phyloP scores from a whole-genome alignment of 2,329 filamentous ascomycete genomes.

The Bipolaris zeicola region DNA sequence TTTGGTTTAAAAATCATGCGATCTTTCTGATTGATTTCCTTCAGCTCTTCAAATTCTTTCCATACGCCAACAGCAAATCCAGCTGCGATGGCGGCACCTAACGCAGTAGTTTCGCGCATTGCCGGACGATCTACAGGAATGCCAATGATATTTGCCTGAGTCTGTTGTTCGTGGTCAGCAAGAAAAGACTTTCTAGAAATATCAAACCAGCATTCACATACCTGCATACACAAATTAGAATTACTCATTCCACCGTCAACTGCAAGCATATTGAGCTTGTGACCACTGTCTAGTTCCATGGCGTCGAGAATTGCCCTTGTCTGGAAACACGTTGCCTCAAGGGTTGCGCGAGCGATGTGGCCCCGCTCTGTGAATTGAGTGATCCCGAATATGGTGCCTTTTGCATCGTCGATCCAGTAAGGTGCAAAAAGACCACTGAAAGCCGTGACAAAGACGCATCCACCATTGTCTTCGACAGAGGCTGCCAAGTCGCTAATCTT shows the following conservation, averaged over 20 bases:
- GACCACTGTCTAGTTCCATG: constrained; percentile 84
- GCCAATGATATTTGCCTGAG: constrained; percentile 82
- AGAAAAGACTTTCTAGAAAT: not conserved
- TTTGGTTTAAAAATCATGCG: constrained; percentile 72
- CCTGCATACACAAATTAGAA: constrained; percentile 85
- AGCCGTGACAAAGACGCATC: constrained; percentile 83
- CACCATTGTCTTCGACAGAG: constrained; percentile 75
- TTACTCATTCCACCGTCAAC: constrained; percentile 92
- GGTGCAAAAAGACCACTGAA: constrained; percentile 91
- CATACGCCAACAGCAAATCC: constrained; percentile 83
- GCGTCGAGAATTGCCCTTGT: constrained; percentile 90
- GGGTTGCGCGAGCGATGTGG: constrained; percentile 85
- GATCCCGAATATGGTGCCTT: constrained; percentile 82
- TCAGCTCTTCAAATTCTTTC: constrained; percentile 74
- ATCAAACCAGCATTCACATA: constrained; percentile 26
- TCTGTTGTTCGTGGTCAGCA: constrained; percentile 50
- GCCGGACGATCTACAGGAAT: constrained; percentile 82
- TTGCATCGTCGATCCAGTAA: constrained; percentile 93
- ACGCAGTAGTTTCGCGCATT: constrained; percentile 89
- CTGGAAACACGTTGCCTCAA: constrained; percentile 91
- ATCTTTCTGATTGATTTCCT: constrained; percentile 72
- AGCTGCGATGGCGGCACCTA: constrained; percentile 87
- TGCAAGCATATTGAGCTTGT: constrained; percentile 74
- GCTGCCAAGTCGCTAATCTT: constrained; percentile 69
- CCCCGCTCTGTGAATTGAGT: constrained; percentile 84